Percentiles rank a stretch among this genome's conserved stretches.
These are phyloP conservation scores for Auricularia sp. DNA, from an alignment of 768 basidiomycete species.

Conservation along the genomic window DNA sequence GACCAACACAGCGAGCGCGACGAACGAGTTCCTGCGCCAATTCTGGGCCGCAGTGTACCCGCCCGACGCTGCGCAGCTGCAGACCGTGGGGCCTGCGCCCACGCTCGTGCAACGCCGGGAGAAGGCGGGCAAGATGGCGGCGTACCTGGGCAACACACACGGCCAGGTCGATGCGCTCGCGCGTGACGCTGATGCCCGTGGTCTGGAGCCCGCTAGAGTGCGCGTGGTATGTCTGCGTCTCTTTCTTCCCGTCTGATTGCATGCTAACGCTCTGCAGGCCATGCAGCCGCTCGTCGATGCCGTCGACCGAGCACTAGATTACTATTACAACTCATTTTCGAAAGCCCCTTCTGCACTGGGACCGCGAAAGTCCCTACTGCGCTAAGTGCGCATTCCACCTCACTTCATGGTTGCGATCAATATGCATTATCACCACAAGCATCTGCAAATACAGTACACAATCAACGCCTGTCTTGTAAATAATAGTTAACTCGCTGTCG, in stretches of 20 bases:
- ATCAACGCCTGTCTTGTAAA: not conserved
- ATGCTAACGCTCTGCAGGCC: conserved; percentile 36
- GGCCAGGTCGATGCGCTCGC: conserved; percentile 80
- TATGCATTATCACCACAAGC: not conserved
- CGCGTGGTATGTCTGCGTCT: conserved; percentile 44
- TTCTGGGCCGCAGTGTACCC: conserved; percentile 89
- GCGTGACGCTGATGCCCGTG: conserved; percentile 44
- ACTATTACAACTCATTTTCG: conserved; percentile 23
- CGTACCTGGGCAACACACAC: conserved; percentile 66
- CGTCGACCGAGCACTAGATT: conserved; percentile 61
- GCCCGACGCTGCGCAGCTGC: conserved; percentile 38
- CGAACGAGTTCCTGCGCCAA: conserved; percentile 93
- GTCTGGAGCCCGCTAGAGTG: conserved; percentile 53
- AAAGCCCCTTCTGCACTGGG: not conserved
- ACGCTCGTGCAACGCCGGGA: conserved; percentile 56
- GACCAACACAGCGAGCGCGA: conserved; percentile 82
- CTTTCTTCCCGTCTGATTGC: not conserved
- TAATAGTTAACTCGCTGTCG: not conserved
- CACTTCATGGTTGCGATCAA: not conserved
- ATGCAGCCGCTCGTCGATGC: conserved; percentile 68
- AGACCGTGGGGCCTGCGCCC: conserved; percentile 18
- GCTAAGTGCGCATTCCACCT: not conserved
- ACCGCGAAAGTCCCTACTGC: not conserved
- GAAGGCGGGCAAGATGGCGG: conserved; percentile 82
- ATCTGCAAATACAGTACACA: not conserved